phyloP scores from a whole-genome alignment of 176 grass and related monocot species.

The Themeda triandra region DNA sequence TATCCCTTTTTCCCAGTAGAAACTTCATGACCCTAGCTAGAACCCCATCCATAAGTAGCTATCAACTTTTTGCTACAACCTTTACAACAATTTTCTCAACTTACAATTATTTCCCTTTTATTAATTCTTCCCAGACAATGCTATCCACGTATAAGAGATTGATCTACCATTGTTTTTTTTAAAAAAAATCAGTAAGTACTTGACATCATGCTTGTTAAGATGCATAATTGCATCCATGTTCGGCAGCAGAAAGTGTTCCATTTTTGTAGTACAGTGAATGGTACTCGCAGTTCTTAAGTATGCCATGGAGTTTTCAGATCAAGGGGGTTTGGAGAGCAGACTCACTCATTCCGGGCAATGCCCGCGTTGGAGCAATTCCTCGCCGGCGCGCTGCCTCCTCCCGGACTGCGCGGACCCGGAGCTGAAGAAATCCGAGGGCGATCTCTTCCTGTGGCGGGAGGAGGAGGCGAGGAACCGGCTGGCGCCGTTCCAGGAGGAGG shows the following conservation, averaged over 20 bases:
- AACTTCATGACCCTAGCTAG: slow-evolving; percentile 20
- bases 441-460: slow-evolving; percentile 47
- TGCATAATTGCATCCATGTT: background rate
- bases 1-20: background rate
- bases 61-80: background rate
- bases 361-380: slow-evolving; percentile 39
- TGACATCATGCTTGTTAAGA: background rate
- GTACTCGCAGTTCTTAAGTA: background rate
- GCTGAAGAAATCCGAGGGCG: slow-evolving; percentile 34
- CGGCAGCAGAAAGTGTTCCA: background rate
- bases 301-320: background rate
- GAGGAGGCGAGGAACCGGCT: background rate
- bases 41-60: too few species aligned
- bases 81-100: background rate
- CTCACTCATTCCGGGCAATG: slow-evolving; percentile 35
- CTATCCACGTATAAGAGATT: background rate
- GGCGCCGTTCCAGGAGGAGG: slow-evolving; percentile 38
- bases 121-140: background rate
- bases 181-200: background rate
- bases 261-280: background rate
- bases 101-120: background rate
- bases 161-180: background rate
- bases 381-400: background rate
- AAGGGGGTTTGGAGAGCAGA: background rate
- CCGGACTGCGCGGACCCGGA: slow-evolving; percentile 12